Evolutionary conservation across 78 protist genomes (phyloP), one percentile per base, ranked within the genome.

Genomic region (Andalucia godoyi): DNA sequence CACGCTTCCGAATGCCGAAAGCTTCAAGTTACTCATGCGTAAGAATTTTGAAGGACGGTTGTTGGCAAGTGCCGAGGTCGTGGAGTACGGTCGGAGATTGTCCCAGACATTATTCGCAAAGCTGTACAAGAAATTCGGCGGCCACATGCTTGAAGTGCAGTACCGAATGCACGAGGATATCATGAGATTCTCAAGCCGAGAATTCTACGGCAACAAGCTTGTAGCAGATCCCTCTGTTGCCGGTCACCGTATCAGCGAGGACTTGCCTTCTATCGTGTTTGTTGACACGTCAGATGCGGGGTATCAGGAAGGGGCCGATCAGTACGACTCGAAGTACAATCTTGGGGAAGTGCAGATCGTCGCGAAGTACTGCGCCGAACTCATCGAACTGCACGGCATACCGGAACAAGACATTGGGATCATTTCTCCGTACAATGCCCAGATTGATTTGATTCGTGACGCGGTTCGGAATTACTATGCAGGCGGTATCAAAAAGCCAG

Each of bases 381-480:
- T 89, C 15, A 30, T 70, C 1, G 42, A 33, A 2, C 18, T 40
- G n/a, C n/a, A n/a, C 29, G 90, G 90, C 4, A 34, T 89, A 13
- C 30, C 32, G 12, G 39, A 42, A 0, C 13, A 6, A 1, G 34
- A 43, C 10, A 80, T 89, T 45, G 94, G 85, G 34, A 70, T 89
- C 6, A 89, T 89, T 60, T 80, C 89, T 5, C 94, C 94, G 4
- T 89, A 89, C 68, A 66, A 74, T 54, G 94, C 87, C 23, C 94
- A 89, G 40, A 89, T 84, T 21, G 59, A 57, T 42, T 46, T n/a
- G n/a, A n/a, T n/a, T n/a, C n/a, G n/a, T n/a, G n/a, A n/a, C n/a
- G n/a, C n/a, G n/a, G n/a, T n/a, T n/a, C n/a, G n/a, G n/a, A n/a
- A n/a, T n/a, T n/a, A n/a, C n/a, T n/a, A n/a, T n/a, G n/a, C n/a